phyloP scores from a whole-genome alignment of 306 rosid species.

The Pyrus betulifolia region DNA sequence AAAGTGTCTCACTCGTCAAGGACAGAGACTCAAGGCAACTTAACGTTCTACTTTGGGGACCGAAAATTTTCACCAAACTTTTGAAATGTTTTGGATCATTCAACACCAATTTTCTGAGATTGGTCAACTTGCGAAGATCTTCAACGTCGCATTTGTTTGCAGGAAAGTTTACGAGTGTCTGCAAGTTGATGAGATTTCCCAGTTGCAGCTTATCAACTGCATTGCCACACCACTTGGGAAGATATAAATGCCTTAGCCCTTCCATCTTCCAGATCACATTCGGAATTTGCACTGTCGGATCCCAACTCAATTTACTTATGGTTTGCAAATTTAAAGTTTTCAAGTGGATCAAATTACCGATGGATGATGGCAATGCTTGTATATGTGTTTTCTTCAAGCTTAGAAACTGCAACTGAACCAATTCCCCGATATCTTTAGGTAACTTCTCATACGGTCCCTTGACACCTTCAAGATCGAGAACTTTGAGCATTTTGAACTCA shows the following conservation, averaged over 20 bases:
- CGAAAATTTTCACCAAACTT: not conserved
- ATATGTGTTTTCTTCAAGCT: conserved; percentile 1
- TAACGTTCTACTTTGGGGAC: not conserved
- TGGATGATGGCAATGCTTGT: not conserved
- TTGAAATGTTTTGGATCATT: not conserved
- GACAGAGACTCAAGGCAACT: not conserved
- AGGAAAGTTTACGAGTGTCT: conserved; percentile 45
- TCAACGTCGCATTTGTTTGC: conserved; percentile 39
- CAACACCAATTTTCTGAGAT: conserved; percentile 33
- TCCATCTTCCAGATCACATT: conserved; percentile 26
- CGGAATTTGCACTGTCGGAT: conserved; percentile 17
- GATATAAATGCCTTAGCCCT: conserved; percentile 48
- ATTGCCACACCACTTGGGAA: conserved; percentile 24
- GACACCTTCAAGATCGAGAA: conserved; percentile 47
- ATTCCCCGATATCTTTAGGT: conserved; percentile 16
- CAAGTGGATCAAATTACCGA: conserved; percentile 32
- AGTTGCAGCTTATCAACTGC: too few relatives aligned
- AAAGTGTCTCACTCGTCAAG: not conserved
- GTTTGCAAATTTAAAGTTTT: conserved; percentile 45
- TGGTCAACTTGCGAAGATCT: conserved; percentile 26
- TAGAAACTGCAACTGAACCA: not conserved
- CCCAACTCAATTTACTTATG: not conserved
- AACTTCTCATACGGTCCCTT: conserved; percentile 23
- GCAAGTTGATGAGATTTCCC: conserved; percentile 33
- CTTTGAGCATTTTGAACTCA: conserved; percentile 35